Conservation (phyloP, 2,329 filamentous ascomycete species). For the Apiospora hydei region DNA sequence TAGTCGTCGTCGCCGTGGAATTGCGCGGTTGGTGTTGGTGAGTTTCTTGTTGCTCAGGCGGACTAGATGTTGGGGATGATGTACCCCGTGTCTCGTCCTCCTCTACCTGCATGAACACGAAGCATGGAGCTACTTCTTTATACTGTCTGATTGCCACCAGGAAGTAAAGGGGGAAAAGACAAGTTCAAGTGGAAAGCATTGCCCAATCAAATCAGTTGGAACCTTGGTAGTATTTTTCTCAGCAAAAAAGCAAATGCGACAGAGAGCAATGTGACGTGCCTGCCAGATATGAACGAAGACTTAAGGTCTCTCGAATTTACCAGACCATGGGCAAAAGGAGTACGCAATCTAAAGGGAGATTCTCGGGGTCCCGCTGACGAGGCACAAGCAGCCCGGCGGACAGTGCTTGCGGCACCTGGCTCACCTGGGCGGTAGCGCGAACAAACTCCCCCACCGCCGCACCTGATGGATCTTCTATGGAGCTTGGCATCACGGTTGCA, state of each 20-base stretch:
- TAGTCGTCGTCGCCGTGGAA: background rate
- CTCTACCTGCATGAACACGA: background rate
- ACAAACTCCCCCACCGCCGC: background rate
- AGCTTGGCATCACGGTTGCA: background rate
- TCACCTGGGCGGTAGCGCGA: background rate
- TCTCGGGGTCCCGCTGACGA: background rate
- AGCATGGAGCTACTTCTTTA: background rate
- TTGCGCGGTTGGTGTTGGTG: too few relatives aligned
- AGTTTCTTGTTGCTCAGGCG: background rate
- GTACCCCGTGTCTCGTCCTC: background rate
- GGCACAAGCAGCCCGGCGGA: background rate
- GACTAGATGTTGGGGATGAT: background rate
- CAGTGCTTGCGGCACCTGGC: background rate
- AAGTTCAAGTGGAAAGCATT: background rate
- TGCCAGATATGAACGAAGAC: background rate
- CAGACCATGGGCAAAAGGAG: background rate
- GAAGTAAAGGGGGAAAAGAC: background rate
- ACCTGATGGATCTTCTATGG: background rate
- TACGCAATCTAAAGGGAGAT: constrained; percentile 5
- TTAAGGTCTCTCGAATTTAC: background rate
- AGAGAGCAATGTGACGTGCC: background rate
- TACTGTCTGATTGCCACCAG: background rate
- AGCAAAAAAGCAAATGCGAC: background rate
- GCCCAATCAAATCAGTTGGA: background rate
- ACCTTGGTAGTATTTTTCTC: background rate